Conservation (phyloP, 805 yeast genomes). For the Candida ovalis region DNA sequence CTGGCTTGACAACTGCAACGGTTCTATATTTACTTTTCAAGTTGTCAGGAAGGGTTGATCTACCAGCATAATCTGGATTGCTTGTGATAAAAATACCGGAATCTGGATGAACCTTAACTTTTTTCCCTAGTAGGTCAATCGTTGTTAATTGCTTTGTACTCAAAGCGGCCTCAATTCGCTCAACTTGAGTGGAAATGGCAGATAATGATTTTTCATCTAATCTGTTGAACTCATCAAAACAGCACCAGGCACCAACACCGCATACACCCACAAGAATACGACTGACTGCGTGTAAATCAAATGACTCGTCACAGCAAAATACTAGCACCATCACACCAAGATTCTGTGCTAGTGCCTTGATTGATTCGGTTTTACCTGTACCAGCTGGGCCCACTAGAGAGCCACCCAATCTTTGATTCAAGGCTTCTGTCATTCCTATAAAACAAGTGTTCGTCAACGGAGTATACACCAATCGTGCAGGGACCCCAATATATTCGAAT, state of each 20-base stretch:
- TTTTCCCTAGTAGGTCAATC: slow-evolving; percentile 42
- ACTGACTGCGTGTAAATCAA: slow-evolving; percentile 75
- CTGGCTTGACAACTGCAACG: slow-evolving; percentile 72
- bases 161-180: slow-evolving; percentile 59
- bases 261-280: slow-evolving; percentile 76
- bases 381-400: slow-evolving; percentile 96
- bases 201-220: slow-evolving; percentile 67
- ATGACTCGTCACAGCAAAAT: slow-evolving; percentile 87
- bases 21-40: slow-evolving; percentile 73
- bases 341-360: slow-evolving; percentile 77
- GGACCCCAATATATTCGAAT: slow-evolving; percentile 75
- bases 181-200: slow-evolving; percentile 81
- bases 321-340: slow-evolving; percentile 81
- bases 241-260: slow-evolving; percentile 88
- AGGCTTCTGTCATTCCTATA: slow-evolving; percentile 67
- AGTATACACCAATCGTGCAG: slow-evolving; percentile 71
- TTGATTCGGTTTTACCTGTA: slow-evolving; percentile 91
- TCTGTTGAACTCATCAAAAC: slow-evolving; percentile 93
- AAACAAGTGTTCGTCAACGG: slow-evolving; percentile 65
- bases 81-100: slow-evolving; percentile 84
- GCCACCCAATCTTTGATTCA: slow-evolving; percentile 76
- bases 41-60: slow-evolving; percentile 81
- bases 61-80: slow-evolving; percentile 86
- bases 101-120: slow-evolving; percentile 37
- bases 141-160: slow-evolving; percentile 9